phyloP scores from a whole-genome alignment of 148 eudicot species.

The Rhododendron griersonianum region DNA sequence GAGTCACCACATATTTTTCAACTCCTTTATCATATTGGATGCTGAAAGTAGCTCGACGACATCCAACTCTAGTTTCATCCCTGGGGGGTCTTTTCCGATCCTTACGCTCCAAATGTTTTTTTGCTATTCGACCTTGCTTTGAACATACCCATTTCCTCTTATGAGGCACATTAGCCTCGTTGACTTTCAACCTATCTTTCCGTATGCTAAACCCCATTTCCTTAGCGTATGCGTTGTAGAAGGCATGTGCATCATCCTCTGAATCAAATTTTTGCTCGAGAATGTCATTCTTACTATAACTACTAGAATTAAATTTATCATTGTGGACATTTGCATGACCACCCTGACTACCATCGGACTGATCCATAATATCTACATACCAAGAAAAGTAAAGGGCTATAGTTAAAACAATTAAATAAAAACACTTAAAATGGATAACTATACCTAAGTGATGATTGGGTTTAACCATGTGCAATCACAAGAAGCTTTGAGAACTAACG shows the following conservation, averaged over 20 bases:
- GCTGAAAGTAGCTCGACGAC: background rate
- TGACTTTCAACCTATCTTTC: background rate
- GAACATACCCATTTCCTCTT: background rate
- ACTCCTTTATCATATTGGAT: background rate
- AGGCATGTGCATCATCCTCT: background rate
- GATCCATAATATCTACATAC: no score
- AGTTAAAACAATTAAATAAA: no score
- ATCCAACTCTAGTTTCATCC: background rate
- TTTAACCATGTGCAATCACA: no score
- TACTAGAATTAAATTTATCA: no score
- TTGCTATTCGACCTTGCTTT: background rate
- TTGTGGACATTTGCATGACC: no score
- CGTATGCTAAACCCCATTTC: background rate
- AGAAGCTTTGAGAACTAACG: no score
- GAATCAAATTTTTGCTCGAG: background rate
- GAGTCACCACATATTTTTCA: background rate
- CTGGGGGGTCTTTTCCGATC: background rate
- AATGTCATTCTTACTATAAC: background rate
- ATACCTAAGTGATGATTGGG: no score
- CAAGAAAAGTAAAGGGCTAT: no score
- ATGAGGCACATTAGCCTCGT: background rate
- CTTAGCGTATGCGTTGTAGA: background rate
- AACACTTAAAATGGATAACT: no score
- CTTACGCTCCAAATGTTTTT: background rate
- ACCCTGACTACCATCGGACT: no score